These are phyloP conservation scores for Nigrograna mackinnonii DNA, from an alignment of 2,329 filamentous ascomycete genomes.

Conservation along the genomic window DNA sequence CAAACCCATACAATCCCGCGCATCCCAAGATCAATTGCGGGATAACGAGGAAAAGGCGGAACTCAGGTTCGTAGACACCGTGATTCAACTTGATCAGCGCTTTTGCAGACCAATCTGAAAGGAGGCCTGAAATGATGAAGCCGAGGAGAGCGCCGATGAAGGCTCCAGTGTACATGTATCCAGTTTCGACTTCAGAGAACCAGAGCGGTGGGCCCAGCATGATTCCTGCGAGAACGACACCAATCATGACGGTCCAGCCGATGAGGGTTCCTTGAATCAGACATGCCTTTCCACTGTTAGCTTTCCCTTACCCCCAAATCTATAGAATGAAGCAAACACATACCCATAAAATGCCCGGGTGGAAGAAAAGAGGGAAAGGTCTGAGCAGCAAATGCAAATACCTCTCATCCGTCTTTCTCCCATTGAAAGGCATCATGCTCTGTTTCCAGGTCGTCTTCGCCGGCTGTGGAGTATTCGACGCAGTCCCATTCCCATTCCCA, in stretches of 20 bases:
- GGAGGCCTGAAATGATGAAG: conserved; percentile 72
- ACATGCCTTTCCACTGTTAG: no score
- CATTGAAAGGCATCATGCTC: conserved; percentile 73
- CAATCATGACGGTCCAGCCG: conserved; percentile 91
- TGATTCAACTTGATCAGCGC: conserved; percentile 73
- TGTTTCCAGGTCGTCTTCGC: conserved; percentile 61
- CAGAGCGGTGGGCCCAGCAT: conserved; percentile 82
- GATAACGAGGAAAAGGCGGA: conserved; percentile 79
- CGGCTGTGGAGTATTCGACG: conserved; percentile 21
- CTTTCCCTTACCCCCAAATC: no score
- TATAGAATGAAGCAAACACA: conserved; percentile 46
- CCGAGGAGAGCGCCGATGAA: conserved; percentile 83
- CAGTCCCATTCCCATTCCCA: background rate
- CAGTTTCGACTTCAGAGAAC: conserved; percentile 81
- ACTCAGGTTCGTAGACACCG: conserved; percentile 90
- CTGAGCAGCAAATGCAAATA: conserved; percentile 69
- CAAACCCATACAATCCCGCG: conserved; percentile 83
- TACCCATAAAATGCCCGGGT: conserved; percentile 82
- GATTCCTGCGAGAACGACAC: conserved; percentile 80
- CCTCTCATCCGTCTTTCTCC: conserved; percentile 76
- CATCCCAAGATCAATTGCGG: conserved; percentile 80
- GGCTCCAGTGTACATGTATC: conserved; percentile 78
- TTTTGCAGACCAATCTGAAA: conserved; percentile 74
- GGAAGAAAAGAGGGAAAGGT: conserved; percentile 80
- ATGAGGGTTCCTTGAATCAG: conserved; percentile 89